Conservation (phyloP, 2,329 filamentous ascomycete genomes). For the Aspergillaceae sp. region DNA sequence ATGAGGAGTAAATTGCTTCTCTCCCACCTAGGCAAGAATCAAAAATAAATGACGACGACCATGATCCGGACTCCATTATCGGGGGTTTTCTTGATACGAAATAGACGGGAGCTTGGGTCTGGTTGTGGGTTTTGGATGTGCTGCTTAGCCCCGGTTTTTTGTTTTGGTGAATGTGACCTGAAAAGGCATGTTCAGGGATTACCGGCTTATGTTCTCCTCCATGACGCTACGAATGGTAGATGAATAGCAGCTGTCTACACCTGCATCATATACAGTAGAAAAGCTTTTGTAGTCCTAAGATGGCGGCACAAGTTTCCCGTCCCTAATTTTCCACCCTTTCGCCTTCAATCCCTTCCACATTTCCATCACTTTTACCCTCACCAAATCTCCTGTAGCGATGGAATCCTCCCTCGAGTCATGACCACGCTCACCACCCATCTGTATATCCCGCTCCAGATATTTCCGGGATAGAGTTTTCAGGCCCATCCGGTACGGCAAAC, state of each 20-base stretch:
- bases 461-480: constrained; percentile 65
- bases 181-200: constrained; percentile 3
- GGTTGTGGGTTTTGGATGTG: constrained; percentile 5
- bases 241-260: constrained; percentile 16
- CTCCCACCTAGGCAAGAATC: not conserved
- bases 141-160: not conserved
- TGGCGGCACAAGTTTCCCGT: constrained; percentile 36
- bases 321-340: constrained; percentile 53
- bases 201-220: constrained; percentile 6
- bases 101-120: constrained; percentile 5
- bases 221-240: constrained; percentile 27
- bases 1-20: constrained; percentile 74
- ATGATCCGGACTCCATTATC: not conserved
- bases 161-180: not conserved
- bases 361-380: constrained; percentile 60
- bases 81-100: constrained; percentile 5
- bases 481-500: constrained; percentile 67
- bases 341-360: constrained; percentile 60
- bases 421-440: constrained; percentile 57
- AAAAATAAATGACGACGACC: not conserved
- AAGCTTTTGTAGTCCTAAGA: constrained; percentile 15
- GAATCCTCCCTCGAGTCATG: constrained; percentile 94
- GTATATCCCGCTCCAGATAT: constrained; percentile 68
- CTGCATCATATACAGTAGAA: constrained; percentile 1
- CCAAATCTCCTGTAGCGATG: constrained; percentile 76